Evolutionary conservation across 371 early-diverging fungal species (phyloP), one percentile per base, ranked within the genome.

Genomic region (Syncephalastrum contaminatum): DNA sequence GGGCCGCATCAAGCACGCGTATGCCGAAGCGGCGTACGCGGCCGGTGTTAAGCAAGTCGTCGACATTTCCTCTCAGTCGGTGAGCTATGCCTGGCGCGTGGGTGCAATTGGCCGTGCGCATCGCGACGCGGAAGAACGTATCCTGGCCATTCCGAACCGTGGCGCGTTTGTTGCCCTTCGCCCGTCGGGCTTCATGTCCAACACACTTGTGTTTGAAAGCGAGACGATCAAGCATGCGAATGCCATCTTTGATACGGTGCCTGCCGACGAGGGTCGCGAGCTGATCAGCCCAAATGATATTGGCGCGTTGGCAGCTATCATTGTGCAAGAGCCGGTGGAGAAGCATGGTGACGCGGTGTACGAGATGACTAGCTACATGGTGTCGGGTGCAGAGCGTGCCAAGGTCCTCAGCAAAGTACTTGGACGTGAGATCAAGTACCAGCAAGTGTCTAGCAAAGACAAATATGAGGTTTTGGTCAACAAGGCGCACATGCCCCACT

Each of bases 1-100:
- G 4, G 18, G 8, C 24, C 36, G 30, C 27, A 24, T 46, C 40
- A 48, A 48, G 40, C 39, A 22, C 13, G 53, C 45, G 6, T 41
- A 25, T 39, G 61, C 71, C 0, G 48, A 19, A 1, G 47, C 44
- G 3, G 65, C 65, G 8, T 72, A 69, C 45, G 61, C 24, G n/a
- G 64, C 72, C 3, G 72, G 70, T 18, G 58, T 75, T 0, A 42
- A 63, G 16, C 75, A 75, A 49, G 51, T 75, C 0, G 67, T 75
- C 4, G 65, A 69, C 43, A 53, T 75, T 5, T 75, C 69, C 0
- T 64, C 63, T 19, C 21, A 41, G 1, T 22, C 55, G 4, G 66
- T 60, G 4, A 56, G 52, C n/a, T 21, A 41, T 2, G 58, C 55
- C 2, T 74, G 69, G 65, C 61, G 71, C 48, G 43, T 43, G 1